A percentile compares a stretch with the other conserved stretches of the same genome.
These are phyloP conservation scores for Penicillium rolfsii DNA, from an alignment of 2,329 filamentous ascomycete species.

Conservation along the genomic window DNA sequence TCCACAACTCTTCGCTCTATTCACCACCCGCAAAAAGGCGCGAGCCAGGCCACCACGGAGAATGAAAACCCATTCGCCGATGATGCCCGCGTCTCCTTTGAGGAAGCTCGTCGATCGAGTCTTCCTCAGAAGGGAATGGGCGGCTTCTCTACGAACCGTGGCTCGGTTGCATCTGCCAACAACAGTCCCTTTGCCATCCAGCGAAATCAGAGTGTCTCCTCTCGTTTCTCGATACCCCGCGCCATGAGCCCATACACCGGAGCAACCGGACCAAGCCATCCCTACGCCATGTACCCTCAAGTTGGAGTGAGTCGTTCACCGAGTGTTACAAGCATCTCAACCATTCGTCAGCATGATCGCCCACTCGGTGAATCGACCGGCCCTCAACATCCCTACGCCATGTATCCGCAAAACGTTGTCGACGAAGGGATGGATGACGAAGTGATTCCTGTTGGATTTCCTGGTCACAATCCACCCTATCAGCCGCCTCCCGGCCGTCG, in stretches of 20 bases:
- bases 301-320: slow-evolving; percentile 60
- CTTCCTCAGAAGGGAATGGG: slow-evolving; percentile 40
- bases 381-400: slow-evolving; percentile 80
- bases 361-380: slow-evolving; percentile 64
- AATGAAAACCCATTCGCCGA: slow-evolving; percentile 42
- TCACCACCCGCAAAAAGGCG: slow-evolving; percentile 31
- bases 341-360: slow-evolving; percentile 61
- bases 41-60: slow-evolving; percentile 29
- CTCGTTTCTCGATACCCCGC: slow-evolving; percentile 51
- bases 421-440: slow-evolving; percentile 56
- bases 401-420: slow-evolving; percentile 81
- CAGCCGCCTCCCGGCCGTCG: slow-evolving; percentile 66
- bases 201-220: slow-evolving; percentile 50
- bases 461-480: slow-evolving; percentile 67
- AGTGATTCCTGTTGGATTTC: slow-evolving; percentile 72
- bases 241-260: slow-evolving; percentile 69
- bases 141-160: slow-evolving; percentile 34
- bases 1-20: slow-evolving; percentile 38
- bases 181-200: slow-evolving; percentile 40
- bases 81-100: slow-evolving; percentile 39
- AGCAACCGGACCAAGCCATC: slow-evolving; percentile 75
- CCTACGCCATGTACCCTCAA: slow-evolving; percentile 83
- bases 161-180: slow-evolving; percentile 38
- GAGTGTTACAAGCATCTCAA: slow-evolving; percentile 74
- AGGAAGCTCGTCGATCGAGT: slow-evolving; percentile 40